These are phyloP conservation scores for Calonectria ilicicola DNA, from an alignment of 2,329 filamentous ascomycete species.

Conservation along the genomic window DNA sequence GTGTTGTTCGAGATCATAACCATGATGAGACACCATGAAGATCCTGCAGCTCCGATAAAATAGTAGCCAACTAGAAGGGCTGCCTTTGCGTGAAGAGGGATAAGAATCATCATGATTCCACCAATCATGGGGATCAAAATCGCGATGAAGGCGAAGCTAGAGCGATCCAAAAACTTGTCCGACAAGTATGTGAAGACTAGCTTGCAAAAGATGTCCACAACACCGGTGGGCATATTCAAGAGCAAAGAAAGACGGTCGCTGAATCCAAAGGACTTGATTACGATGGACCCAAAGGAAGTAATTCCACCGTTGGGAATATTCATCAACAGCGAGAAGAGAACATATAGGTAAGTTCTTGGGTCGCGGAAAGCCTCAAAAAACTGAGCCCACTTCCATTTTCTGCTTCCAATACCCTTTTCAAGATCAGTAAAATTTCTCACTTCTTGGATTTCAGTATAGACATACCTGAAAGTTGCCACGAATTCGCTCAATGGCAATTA, in stretches of 20 bases:
- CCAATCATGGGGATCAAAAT: slow-evolving; percentile 43
- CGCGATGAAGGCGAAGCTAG: slow-evolving; percentile 40
- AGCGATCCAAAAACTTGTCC: slow-evolving; percentile 39
- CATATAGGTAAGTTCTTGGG: slow-evolving; percentile 52
- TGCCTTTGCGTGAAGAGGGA: slow-evolving; percentile 37
- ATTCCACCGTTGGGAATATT: slow-evolving; percentile 63
- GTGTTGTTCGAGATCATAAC: slow-evolving; percentile 45
- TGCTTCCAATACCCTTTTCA: slow-evolving; percentile 50
- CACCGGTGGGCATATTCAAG: slow-evolving; percentile 70
- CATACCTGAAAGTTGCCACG: slow-evolving; percentile 61
- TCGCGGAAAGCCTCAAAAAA: slow-evolving; percentile 50
- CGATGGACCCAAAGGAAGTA: slow-evolving; percentile 67
- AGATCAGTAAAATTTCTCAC: too few species aligned
- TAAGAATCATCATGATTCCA: slow-evolving; percentile 43
- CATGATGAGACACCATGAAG: slow-evolving; percentile 42
- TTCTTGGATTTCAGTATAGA: too few species aligned
- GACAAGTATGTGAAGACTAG: slow-evolving; percentile 41
- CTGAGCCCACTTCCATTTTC: slow-evolving; percentile 53
- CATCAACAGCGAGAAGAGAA: slow-evolving; percentile 60
- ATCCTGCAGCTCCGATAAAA: slow-evolving; percentile 38
- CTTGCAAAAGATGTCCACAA: slow-evolving; percentile 67
- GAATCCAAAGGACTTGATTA: slow-evolving; percentile 68
- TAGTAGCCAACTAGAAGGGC: slow-evolving; percentile 39
- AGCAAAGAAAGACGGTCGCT: slow-evolving; percentile 64
- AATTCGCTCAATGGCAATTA: slow-evolving; percentile 68